These are phyloP conservation scores for Dactylis glomerata DNA, from an alignment of 176 grass and related monocot genomes.

Conservation along the genomic window DNA sequence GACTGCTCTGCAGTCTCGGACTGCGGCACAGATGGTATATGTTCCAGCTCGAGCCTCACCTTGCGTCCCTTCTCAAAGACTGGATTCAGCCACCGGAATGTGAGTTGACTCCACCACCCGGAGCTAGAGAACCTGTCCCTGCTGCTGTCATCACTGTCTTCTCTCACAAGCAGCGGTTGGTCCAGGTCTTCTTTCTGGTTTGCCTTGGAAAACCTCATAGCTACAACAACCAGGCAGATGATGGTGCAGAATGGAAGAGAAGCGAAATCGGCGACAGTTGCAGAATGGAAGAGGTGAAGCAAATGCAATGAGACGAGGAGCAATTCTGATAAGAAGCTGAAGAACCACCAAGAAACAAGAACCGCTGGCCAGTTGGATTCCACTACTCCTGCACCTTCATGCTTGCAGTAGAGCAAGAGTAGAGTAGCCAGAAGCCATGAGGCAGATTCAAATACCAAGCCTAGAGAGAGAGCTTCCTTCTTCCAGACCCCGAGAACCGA, in stretches of 20 bases:
- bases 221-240: conserved; percentile 31
- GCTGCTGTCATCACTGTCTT: conserved; percentile 2
- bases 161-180: conserved; percentile 41
- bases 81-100: conserved; percentile 71
- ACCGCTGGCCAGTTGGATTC: conserved; percentile 41
- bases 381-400: conserved; percentile 1
- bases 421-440: conserved; percentile 57
- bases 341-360: conserved; percentile 65
- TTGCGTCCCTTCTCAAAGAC: conserved; percentile 60
- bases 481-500: conserved; percentile 32
- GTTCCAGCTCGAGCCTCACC: conserved; percentile 52
- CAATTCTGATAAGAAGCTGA: conserved; percentile 43
- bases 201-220: conserved; percentile 21
- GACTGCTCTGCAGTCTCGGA: conserved; percentile 54
- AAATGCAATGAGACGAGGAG: conserved; percentile 34
- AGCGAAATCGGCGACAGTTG: conserved; percentile 28
- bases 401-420: conserved; percentile 34
- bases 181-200: conserved; percentile 13
- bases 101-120: conserved; percentile 66
- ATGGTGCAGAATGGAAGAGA: conserved; percentile 35
- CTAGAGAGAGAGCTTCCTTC: neutral
- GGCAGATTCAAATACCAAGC: conserved; percentile 29
- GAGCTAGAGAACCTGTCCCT: conserved; percentile 42
- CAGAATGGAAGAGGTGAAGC: conserved; percentile 3
- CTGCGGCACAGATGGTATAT: conserved; percentile 55